These are phyloP conservation scores for Penicillium sclerotigenum DNA, from an alignment of 2,329 filamentous ascomycete species.

Conservation along the genomic window DNA sequence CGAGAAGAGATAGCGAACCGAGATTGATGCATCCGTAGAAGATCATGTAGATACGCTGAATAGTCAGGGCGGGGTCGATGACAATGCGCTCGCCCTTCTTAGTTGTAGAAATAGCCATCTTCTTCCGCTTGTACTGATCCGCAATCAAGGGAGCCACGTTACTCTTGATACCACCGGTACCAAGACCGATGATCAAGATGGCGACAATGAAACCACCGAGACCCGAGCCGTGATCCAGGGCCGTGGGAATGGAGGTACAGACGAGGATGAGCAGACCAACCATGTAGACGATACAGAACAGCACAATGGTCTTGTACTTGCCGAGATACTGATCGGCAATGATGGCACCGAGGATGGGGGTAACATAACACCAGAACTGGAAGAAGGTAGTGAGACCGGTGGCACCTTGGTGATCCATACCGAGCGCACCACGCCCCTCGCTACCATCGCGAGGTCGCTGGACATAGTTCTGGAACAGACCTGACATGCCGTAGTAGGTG, in stretches of 20 bases:
- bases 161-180: slow-evolving; percentile 68
- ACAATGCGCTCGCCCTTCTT: slow-evolving; percentile 56
- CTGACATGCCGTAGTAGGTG: slow-evolving; percentile 56
- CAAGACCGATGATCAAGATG: slow-evolving; percentile 62
- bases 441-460: slow-evolving; percentile 41
- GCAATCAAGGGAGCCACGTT: slow-evolving; percentile 61
- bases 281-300: slow-evolving; percentile 59
- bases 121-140: slow-evolving; percentile 62
- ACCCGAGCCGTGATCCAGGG: slow-evolving; percentile 50
- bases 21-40: slow-evolving; percentile 74
- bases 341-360: slow-evolving; percentile 58
- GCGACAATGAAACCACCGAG: slow-evolving; percentile 56
- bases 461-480: slow-evolving; percentile 58
- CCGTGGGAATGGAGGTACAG: slow-evolving; percentile 52
- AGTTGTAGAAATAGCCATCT: slow-evolving; percentile 46
- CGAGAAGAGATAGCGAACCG: slow-evolving; percentile 65
- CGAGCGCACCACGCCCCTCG: slow-evolving; percentile 41
- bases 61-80: slow-evolving; percentile 64
- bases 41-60: slow-evolving; percentile 69
- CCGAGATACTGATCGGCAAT: slow-evolving; percentile 60
- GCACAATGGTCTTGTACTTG: slow-evolving; percentile 58
- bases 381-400: slow-evolving; percentile 54
- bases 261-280: slow-evolving; percentile 55
- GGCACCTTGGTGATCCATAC: slow-evolving; percentile 45
- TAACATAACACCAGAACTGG: slow-evolving; percentile 56